phyloP scores from a whole-genome alignment of 2,329 filamentous ascomycete genomes.

The Magnaporthiopsis rhizophila region DNA sequence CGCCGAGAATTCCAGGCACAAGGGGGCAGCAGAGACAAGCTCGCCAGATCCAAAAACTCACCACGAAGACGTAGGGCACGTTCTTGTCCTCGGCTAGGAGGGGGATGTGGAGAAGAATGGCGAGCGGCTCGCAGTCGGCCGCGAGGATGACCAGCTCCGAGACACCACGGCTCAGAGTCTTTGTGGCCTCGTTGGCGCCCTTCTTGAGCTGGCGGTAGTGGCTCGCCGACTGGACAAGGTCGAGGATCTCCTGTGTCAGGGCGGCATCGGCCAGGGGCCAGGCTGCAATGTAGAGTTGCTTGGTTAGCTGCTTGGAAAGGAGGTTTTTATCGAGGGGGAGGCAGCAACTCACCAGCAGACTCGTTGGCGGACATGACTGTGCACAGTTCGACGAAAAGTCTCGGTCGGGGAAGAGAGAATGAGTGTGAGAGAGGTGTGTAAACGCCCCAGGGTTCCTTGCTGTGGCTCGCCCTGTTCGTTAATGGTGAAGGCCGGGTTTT shows the following conservation, averaged over 20 bases:
- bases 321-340: background rate
- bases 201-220: slow-evolving; percentile 76
- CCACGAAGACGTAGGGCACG: slow-evolving; percentile 54
- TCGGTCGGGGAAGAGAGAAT: background rate
- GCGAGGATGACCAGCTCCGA: slow-evolving; percentile 84
- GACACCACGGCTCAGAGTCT: slow-evolving; percentile 85
- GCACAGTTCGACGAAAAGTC: background rate
- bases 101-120: slow-evolving; percentile 83
- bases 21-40: no score
- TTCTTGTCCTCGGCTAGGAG: slow-evolving; percentile 80
- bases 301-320: background rate
- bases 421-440: background rate
- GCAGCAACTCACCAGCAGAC: slow-evolving; percentile 7
- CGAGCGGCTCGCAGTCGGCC: slow-evolving; percentile 78
- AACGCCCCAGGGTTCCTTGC: slow-evolving; percentile 47
- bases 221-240: slow-evolving; percentile 66
- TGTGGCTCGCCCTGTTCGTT: slow-evolving; percentile 47
- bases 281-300: slow-evolving; percentile 7
- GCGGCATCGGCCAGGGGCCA: slow-evolving; percentile 19
- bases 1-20: background rate
- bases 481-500: background rate
- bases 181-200: slow-evolving; percentile 78
- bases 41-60: background rate
- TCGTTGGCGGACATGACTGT: slow-evolving; percentile 8
- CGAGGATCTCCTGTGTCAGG: slow-evolving; percentile 56